Conservation (phyloP, 768 basidiomycete species). For the Pleurotus citrinopileatus region DNA sequence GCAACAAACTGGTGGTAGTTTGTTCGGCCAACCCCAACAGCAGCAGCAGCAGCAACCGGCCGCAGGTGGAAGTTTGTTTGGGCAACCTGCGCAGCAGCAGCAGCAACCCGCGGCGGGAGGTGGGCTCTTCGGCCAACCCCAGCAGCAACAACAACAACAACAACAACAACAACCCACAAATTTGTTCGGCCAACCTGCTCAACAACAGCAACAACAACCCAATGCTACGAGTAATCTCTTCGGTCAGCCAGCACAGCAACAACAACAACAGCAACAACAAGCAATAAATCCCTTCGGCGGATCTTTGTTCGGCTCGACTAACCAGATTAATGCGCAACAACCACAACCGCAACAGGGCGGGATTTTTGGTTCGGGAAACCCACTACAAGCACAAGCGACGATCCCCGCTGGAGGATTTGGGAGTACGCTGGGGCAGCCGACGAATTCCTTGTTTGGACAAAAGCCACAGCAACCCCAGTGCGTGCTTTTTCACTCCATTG, state of each 20-base stretch:
- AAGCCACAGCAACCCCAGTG: conserved; percentile 29
- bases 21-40: no score
- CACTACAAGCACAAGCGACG: conserved; percentile 30
- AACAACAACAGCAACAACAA: conserved; percentile 17
- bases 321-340: conserved; percentile 16
- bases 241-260: conserved; percentile 20
- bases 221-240: conserved; percentile 17
- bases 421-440: conserved; percentile 19
- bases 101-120: conserved; percentile 20
- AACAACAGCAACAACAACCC: conserved; percentile 27
- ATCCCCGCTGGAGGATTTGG: conserved; percentile 23
- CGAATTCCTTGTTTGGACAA: conserved; percentile 27
- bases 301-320: conserved; percentile 12
- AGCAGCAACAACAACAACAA: no score
- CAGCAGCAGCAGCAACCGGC: conserved; percentile 22
- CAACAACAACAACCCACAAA: no score
- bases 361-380: conserved; percentile 9
- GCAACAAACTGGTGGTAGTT: conserved; percentile 19
- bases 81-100: conserved; percentile 19
- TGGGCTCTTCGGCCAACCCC: no score
- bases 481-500: not conserved
- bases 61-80: conserved; percentile 26
- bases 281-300: not conserved
- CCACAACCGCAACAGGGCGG: conserved; percentile 16
- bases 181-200: conserved; percentile 27